Evolutionary conservation across 179 eudicot species (phyloP).

Genomic region (Gypsophila paniculata): DNA sequence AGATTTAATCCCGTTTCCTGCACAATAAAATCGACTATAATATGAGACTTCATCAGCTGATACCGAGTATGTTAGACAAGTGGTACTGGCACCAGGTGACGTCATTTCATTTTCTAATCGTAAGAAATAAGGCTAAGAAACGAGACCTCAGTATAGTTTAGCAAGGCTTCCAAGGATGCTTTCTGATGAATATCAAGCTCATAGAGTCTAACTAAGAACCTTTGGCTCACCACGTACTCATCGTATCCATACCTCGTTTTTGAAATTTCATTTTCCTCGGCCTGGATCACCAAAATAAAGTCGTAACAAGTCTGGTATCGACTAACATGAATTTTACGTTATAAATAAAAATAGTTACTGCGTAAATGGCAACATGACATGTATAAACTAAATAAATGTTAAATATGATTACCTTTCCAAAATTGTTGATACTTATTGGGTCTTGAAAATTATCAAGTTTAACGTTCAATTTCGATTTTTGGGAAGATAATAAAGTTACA

Average conservation of each 20-base stretch:
- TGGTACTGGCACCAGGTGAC: too few relatives aligned
- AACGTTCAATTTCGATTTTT: constrained; percentile 22
- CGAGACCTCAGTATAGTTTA: constrained; percentile 34
- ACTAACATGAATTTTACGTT: not conserved
- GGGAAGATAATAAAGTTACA: constrained; percentile 14
- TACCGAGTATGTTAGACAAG: too few relatives aligned
- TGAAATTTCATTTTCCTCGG: constrained; percentile 17
- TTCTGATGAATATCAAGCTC: constrained; percentile 37
- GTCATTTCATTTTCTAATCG: not conserved
- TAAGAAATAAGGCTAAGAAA: not conserved
- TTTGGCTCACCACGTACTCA: constrained; percentile 31
- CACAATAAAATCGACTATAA: not conserved
- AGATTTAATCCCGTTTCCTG: constrained; percentile 36
- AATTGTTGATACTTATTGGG: constrained; percentile 26
- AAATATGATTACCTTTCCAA: constrained; percentile 21
- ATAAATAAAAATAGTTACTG: not conserved
- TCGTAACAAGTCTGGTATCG: too few relatives aligned
- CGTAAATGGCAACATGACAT: too few relatives aligned
- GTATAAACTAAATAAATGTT: not conserved
- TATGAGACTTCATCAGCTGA: too few relatives aligned
- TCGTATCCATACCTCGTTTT: constrained; percentile 22
- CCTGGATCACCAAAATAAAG: constrained; percentile 20
- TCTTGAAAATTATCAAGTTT: constrained; percentile 30
- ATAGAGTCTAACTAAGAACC: constrained; percentile 33
- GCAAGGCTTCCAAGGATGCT: constrained; percentile 36